Conservation (phyloP, 208 protist genomes). For the Wallacemonas collosoma region DNA sequence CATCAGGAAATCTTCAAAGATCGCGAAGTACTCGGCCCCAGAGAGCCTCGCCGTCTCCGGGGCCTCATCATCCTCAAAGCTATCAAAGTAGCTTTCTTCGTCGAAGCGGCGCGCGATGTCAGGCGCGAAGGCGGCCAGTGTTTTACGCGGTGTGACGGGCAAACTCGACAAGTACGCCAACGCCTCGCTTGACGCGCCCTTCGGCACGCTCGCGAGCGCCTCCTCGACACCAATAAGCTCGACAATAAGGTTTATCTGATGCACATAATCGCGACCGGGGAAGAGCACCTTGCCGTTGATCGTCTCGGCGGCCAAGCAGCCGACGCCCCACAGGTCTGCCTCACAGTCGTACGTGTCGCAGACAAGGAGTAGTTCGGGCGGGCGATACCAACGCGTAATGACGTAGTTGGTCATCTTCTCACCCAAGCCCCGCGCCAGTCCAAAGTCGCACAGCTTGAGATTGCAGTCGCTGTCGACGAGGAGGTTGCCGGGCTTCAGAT, state of each 20-base stretch:
- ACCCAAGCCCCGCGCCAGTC: constrained; percentile 62
- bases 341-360: constrained; percentile 84
- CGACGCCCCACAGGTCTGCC: constrained; percentile 97
- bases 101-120: constrained; percentile 50
- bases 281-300: constrained; percentile 89
- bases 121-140: constrained; percentile 55
- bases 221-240: constrained; percentile 71
- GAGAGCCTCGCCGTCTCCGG: constrained; percentile 10
- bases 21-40: constrained; percentile 42
- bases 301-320: constrained; percentile 96
- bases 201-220: constrained; percentile 71
- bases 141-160: constrained; percentile 41
- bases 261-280: constrained; percentile 81
- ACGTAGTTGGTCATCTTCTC: constrained; percentile 96
- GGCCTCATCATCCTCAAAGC: constrained; percentile 38
- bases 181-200: constrained; percentile 69
- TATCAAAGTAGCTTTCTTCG: constrained; percentile 48
- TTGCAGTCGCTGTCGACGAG: constrained; percentile 92
- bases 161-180: constrained; percentile 64
- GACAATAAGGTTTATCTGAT: constrained; percentile 88
- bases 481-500: constrained; percentile 95
- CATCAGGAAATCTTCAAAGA: constrained; percentile 90
- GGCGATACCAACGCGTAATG: constrained; percentile 98
- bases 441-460: constrained; percentile 94
- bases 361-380: constrained; percentile 98